Percentiles rank a stretch among this genome's conserved stretches.
These are phyloP conservation scores for Gossypium bickii DNA, from an alignment of 345 rosid genomes.

Conservation along the genomic window DNA sequence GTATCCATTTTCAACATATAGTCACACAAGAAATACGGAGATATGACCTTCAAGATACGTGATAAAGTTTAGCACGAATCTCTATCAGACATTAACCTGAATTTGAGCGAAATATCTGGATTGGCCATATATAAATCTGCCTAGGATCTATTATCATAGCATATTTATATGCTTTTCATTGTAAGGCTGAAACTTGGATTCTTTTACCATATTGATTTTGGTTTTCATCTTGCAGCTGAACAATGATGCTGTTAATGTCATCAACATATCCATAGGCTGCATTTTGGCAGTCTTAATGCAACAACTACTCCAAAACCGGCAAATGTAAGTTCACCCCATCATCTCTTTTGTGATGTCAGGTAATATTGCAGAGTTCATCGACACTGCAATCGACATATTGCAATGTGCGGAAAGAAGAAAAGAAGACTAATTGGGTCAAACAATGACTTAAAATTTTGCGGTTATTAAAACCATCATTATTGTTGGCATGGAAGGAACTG, in stretches of 20 bases:
- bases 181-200: neutral
- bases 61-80: neutral
- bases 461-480: neutral
- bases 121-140: neutral
- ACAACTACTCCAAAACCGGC: conserved; percentile 45
- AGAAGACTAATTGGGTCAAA: no score
- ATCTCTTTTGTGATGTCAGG: no score
- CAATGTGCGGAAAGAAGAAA: no score
- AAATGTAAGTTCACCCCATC: neutral
- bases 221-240: conserved; percentile 58
- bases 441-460: no score
- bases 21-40: neutral
- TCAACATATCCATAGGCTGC: conserved; percentile 88
- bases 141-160: neutral
- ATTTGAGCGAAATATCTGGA: neutral
- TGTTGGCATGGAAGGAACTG: neutral
- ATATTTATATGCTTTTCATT: conserved; percentile 5
- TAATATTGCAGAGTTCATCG: no score
- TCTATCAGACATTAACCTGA: neutral
- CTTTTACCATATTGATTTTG: neutral
- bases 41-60: neutral
- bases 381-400: no score
- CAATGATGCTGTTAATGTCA: conserved; percentile 82
- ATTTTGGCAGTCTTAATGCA: conserved; percentile 74
- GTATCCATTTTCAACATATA: neutral